Conservation (phyloP, 805 yeast genomes). For the Debaryomyces tyrocola region DNA sequence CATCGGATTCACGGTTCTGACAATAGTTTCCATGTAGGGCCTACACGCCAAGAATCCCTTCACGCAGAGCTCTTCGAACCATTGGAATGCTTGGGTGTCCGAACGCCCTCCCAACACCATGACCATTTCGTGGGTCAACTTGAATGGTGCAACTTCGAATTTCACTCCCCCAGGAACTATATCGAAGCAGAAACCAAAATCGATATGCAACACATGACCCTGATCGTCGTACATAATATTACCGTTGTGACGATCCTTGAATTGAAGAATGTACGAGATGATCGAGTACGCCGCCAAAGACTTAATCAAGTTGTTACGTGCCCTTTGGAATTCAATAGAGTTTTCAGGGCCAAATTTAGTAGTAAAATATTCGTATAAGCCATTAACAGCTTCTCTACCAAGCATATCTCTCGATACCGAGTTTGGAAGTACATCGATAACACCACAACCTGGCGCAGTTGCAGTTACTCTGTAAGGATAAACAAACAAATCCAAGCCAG, state of each 20-base stretch:
- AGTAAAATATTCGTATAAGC: conserved; percentile 86
- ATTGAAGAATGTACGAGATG: conserved; percentile 84
- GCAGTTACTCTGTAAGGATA: conserved; percentile 96
- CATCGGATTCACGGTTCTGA: conserved; percentile 89
- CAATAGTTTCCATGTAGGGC: conserved; percentile 81
- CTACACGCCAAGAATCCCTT: conserved; percentile 88
- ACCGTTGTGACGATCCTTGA: conserved; percentile 98
- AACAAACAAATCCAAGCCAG: conserved; percentile 87
- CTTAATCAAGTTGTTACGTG: conserved; percentile 88
- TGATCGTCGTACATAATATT: conserved; percentile 94
- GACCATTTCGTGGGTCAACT: conserved; percentile 94
- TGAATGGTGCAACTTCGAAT: conserved; percentile 98
- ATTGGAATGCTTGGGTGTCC: conserved; percentile 79
- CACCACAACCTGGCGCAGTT: conserved; percentile 99
- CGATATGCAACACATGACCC: conserved; percentile 94
- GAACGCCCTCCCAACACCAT: conserved; percentile 91
- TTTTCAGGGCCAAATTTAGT: conserved; percentile 95
- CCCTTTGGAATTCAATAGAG: conserved; percentile 84
- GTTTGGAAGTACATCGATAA: conserved; percentile 94
- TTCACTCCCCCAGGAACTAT: conserved; percentile 98
- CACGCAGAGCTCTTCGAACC: conserved; percentile 95
- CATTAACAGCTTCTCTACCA: conserved; percentile 98
- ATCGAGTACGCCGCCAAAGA: conserved; percentile 94
- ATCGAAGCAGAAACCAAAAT: conserved; percentile 97
- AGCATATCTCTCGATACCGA: conserved; percentile 96